These are phyloP conservation scores for Globisporangium barbulae DNA, from an alignment of 352 stramenopile species.

Conservation along the genomic window DNA sequence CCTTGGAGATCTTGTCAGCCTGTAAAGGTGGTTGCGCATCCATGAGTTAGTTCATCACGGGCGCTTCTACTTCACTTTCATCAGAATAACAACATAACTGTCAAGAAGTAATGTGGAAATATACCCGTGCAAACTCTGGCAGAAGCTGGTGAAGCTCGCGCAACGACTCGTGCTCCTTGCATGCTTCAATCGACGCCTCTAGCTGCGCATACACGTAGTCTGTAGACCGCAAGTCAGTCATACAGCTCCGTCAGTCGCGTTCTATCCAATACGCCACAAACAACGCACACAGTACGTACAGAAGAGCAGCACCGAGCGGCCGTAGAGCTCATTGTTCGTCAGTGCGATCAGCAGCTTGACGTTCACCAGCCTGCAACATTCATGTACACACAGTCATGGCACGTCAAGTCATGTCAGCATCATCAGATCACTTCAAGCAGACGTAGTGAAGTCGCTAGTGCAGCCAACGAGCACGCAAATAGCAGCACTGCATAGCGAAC, in stretches of 20 bases:
- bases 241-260: neutral
- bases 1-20: conserved; percentile 56
- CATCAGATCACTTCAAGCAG: neutral
- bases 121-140: conserved; percentile 40
- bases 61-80: neutral
- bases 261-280: neutral
- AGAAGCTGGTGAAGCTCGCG: conserved; percentile 39
- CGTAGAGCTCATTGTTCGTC: conserved; percentile 64
- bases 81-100: neutral
- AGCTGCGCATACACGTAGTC: conserved; percentile 70
- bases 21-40: conserved; percentile 15
- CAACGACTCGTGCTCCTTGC: conserved; percentile 45
- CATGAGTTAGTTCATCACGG: neutral
- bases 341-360: conserved; percentile 64
- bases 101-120: neutral
- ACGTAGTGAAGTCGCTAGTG: neutral
- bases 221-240: conserved; percentile 15
- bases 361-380: conserved; percentile 46
- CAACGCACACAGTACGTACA: conserved; percentile 35
- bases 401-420: neutral
- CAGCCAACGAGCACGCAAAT: neutral
- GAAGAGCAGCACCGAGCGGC: conserved; percentile 61
- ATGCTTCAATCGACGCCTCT: conserved; percentile 40
- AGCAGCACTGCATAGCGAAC: neutral
- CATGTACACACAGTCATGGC: neutral